A percentile compares a stretch with the other conserved stretches of the same genome.
Conservation (phyloP, 768 basidiomycete genomes). For the Lactifluus volemus region DNA sequence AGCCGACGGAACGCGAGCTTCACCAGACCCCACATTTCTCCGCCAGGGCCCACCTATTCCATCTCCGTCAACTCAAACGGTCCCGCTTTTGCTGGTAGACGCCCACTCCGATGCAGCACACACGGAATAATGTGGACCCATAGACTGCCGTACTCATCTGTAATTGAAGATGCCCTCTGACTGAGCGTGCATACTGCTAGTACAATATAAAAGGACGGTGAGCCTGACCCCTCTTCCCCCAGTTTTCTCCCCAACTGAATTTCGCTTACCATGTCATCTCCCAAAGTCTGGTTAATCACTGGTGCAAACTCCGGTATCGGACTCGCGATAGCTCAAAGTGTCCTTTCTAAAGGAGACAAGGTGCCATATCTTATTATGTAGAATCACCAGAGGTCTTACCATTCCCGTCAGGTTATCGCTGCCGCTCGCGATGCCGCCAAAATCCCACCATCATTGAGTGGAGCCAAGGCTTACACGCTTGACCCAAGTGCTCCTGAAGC, state of each 20-base stretch:
- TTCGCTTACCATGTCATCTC: neutral
- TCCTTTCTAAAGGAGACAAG: neutral
- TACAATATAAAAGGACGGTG: neutral
- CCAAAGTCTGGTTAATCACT: conserved; percentile 13
- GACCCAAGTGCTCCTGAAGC: neutral
- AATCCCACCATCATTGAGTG: neutral
- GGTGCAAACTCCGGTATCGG: conserved; percentile 15
- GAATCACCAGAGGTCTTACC: neutral
- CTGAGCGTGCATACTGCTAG: too few relatives aligned
- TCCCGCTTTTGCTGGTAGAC: too few relatives aligned
- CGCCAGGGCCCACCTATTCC: too few relatives aligned
- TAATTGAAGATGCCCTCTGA: too few relatives aligned
- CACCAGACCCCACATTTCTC: too few relatives aligned
- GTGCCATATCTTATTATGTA: neutral
- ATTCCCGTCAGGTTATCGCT: neutral
- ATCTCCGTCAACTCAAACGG: too few relatives aligned
- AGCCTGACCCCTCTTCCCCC: neutral
- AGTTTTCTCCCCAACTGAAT: neutral
- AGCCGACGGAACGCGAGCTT: too few relatives aligned
- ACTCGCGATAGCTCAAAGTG: neutral
- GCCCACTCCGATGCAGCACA: too few relatives aligned
- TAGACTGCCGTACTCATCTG: too few relatives aligned
- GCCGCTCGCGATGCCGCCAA: neutral
- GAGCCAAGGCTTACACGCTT: neutral
- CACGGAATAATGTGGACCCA: too few relatives aligned